Base-by-base conservation (phyloP, 139 green algal species). In the Volvox africanus region DNA sequence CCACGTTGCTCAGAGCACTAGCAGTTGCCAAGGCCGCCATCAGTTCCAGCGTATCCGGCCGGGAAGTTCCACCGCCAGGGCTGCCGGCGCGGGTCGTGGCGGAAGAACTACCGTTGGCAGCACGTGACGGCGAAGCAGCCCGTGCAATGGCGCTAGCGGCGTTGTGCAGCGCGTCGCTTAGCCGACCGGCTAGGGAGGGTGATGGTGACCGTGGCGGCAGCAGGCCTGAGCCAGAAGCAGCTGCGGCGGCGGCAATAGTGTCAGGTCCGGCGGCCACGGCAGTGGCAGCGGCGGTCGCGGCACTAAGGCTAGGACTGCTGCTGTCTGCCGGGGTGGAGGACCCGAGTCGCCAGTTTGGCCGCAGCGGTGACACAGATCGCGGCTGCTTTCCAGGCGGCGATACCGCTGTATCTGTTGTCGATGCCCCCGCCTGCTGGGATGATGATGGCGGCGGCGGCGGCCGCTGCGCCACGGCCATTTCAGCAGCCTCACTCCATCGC, bases 11-110 rank as follows among this genome's bases (percentile, higher is more conserved):
- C 28, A 90, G 37, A 24, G 71, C 50, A 55, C 71, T 76, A n/a
- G 86, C 86, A 2, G 73, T 71, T 1, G 86, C 86, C 71, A 90
- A 12, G 5, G 86, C 86, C 19, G 73, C 44, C 71, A 90, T 83
- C 50, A 77, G 44, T 1, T 90, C 73, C 50, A 76, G 19, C 26
- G 71, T 90, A 33, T 71, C 68, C 17, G 67, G 35, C 24, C 18
- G 35, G 83, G 32, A 30, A 37, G 22, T 30, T 36, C 24, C 28
- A 35, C 65, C 33, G 2, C 30, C 5, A 55, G 61, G 81, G n/a
- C 81, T 87, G 81, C 28, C 67, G 36, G 67, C 16, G 5, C 69
- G n/a, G 32, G n/a, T 19, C 30, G 3, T 35, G 44, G 80, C 28
- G 55, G 80, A 1, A n/a, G 80, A 22, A n/a, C 24, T 44, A 24